Percentiles rank a stretch among this genome's conserved stretches.
phyloP scores from a whole-genome alignment of 2,329 filamentous ascomycete genomes.

The Fusarium oxysporum region DNA sequence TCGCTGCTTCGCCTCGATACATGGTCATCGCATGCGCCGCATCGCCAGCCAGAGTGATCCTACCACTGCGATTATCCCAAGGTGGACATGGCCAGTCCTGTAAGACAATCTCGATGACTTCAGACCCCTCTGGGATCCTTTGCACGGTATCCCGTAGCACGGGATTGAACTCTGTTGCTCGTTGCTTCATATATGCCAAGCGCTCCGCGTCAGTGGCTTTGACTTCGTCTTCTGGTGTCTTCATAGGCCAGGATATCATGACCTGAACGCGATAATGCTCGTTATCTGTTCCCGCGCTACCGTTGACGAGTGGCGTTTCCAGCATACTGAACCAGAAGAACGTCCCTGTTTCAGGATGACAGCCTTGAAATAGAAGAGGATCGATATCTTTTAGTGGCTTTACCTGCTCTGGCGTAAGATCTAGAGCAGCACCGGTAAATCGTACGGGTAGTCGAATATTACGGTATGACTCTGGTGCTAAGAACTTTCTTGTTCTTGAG shows the following conservation, averaged over 20 bases:
- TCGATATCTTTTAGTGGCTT: conserved; percentile 6
- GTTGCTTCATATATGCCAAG: conserved; percentile 9
- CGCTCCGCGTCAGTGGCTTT: not conserved
- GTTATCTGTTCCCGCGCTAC: not conserved
- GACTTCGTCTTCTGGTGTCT: conserved; percentile 2
- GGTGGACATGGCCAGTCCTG: conserved; percentile 13
- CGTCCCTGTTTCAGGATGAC: not conserved
- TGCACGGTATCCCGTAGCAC: not conserved
- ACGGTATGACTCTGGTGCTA: not conserved
- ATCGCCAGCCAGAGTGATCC: conserved; percentile 1
- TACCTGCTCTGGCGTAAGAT: conserved; percentile 12
- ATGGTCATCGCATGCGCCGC: conserved; percentile 19
- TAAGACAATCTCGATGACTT: conserved; percentile 4
- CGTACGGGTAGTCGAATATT: conserved; percentile 3
- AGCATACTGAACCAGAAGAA: conserved; percentile 21
- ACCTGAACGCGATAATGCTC: conserved; percentile 4
- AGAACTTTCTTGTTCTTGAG: not conserved
- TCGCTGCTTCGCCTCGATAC: conserved; percentile 13
- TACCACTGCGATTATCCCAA: not conserved
- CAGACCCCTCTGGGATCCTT: not conserved
- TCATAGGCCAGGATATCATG: conserved; percentile 15
- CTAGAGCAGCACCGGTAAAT: not conserved
- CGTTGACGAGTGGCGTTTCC: not conserved
- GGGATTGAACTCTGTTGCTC: not conserved
- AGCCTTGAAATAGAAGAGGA: conserved; percentile 13